Base-by-base conservation (phyloP, 1,139 yeast species). In the Debaryomyces robertsiae region DNA sequence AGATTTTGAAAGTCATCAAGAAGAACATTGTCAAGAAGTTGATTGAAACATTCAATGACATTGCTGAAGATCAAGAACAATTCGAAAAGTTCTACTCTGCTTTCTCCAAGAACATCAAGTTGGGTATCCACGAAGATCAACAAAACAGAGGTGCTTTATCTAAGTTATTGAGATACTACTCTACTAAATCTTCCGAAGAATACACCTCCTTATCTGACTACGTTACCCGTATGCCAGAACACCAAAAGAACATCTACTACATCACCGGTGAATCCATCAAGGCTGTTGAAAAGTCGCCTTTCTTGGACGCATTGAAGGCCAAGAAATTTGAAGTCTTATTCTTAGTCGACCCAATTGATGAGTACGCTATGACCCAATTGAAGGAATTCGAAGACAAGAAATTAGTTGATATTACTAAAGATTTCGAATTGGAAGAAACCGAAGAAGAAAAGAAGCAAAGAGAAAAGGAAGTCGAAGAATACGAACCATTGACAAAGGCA, bases 371-470 rank as follows among this genome's bases (percentile, higher is more conserved):
- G 93, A 88, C 96, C 59, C 98, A 93, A 79, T 83, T 93, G 76
- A 93, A 93, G 84, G 99, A 93, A 79, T 93, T 87, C 67, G 99
- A 93, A 77, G 98, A 94, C 81, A 93, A 94, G 85, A 90, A 91
- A 75, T 85, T 93, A 66, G 98, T 93, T 60, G 98, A 93, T 72
- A 90, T 93, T 66, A 93, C 98, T 73, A 93, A 93, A 83, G 99
- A 93, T 75, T 94, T 90, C 75, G 99, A 93, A 76, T 81, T 93
- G 61, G 99, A 93, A 79, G 98, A 93, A 81, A 84, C 97, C 51
- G 98, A 91, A 53, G 98, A 93, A 74, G 99, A 93, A 81, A 93
- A 93, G 85, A 75, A 77, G 50, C 72, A 79, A 66, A 90, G 98
- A 75, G 98, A 94, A 78, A 80, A 81, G 72, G 98, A 93, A 77